phyloP scores from a whole-genome alignment of 306 rosid species.

The Abrus pulchellus region DNA sequence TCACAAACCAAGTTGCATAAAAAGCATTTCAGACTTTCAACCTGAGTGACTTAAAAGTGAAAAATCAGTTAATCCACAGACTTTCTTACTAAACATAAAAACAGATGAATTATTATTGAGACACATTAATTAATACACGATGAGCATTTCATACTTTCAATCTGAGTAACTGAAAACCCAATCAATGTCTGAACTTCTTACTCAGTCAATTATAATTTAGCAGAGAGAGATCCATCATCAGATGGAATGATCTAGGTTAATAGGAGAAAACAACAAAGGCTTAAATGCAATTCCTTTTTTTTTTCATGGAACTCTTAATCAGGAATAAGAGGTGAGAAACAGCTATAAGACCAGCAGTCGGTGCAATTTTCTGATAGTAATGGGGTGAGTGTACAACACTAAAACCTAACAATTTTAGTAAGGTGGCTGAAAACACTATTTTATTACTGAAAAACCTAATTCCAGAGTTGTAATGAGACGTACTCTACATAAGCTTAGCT shows the following conservation, averaged over 20 bases:
- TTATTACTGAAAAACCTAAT: background rate
- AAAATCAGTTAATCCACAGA: background rate
- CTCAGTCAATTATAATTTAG: background rate
- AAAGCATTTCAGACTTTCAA: background rate
- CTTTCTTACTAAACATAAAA: background rate
- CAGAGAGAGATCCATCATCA: background rate
- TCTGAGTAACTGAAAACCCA: background rate
- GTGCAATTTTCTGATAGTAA: background rate
- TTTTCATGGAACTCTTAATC: background rate
- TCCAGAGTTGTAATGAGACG: background rate
- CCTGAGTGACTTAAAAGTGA: background rate
- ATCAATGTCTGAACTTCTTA: slow-evolving; percentile 10
- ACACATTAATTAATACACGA: background rate
- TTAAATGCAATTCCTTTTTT: slow-evolving; percentile 9
- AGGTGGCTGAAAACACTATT: background rate
- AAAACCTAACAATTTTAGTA: background rate
- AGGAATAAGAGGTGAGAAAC: background rate
- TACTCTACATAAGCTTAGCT: background rate
- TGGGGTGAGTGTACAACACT: background rate
- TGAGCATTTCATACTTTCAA: background rate
- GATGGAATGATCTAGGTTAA: background rate
- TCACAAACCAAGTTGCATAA: background rate
- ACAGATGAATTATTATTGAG: background rate
- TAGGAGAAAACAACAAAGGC: background rate
- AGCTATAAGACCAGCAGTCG: background rate